Percentiles rank a stretch among this genome's conserved stretches.
Evolutionary conservation across 768 basidiomycete genomes (phyloP).

Genomic region (Boletellus ananiceps): DNA sequence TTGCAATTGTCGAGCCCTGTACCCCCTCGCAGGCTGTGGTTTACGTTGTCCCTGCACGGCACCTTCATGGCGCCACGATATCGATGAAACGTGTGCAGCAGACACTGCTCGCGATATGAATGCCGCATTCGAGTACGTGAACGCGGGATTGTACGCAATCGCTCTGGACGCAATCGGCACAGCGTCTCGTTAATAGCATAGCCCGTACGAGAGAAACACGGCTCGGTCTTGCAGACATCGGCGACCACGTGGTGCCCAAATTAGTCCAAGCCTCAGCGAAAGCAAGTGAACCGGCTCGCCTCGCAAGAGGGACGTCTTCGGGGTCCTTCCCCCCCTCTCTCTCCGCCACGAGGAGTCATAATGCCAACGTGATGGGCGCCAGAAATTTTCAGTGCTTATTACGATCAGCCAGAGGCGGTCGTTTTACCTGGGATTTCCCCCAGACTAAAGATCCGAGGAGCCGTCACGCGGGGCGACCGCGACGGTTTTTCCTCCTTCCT

Average conservation of each 20-base stretch:
- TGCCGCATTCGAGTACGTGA: constrained; percentile 21
- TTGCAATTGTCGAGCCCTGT: constrained; percentile 20
- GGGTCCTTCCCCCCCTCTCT: constrained; percentile 21
- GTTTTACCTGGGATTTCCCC: constrained; percentile 11
- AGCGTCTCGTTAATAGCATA: constrained; percentile 14
- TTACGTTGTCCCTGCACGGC: constrained; percentile 28
- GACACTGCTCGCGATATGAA: constrained; percentile 21
- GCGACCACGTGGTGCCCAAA: constrained; percentile 17
- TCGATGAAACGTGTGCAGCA: constrained; percentile 17
- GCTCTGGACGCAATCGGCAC: constrained; percentile 18
- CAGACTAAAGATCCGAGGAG: constrained; percentile 23
- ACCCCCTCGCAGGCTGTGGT: constrained; percentile 24
- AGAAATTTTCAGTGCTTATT: constrained; percentile 9
- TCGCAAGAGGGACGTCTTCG: constrained; percentile 10
- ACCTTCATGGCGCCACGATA: constrained; percentile 11
- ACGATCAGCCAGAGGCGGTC: constrained; percentile 4
- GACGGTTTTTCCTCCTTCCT: background rate
- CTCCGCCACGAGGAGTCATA: constrained; percentile 12
- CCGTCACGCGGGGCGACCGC: background rate
- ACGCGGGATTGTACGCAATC: constrained; percentile 21
- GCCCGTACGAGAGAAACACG: constrained; percentile 4
- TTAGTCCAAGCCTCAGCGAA: background rate
- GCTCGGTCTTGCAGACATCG: background rate
- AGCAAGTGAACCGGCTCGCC: constrained; percentile 22
- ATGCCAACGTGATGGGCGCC: constrained; percentile 19